Base-by-base conservation (phyloP, 768 basidiomycete species). In the Lepiota brunneoincarnata region DNA sequence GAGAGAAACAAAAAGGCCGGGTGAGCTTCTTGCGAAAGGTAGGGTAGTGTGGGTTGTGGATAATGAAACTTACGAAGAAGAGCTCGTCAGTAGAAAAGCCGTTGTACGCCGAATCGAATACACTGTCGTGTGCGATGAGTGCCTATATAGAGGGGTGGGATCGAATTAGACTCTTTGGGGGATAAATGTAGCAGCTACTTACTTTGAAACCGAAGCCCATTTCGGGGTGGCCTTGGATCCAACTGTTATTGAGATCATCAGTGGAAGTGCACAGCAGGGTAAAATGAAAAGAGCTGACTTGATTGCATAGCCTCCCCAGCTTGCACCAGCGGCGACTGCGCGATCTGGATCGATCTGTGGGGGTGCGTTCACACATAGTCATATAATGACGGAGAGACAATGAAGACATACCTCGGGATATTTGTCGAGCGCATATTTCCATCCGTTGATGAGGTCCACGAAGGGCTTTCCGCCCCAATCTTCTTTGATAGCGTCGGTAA, bases 141-240 rank as follows among this genome's bases (percentile, higher is more conserved):
- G 93, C 92, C 73, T 75, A 45, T 9, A 12, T 24, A 35, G 18
- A 15, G 36, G 10, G 38, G 15, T 11, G 31, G 51, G 17, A 55
- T 55, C 47, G 42, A 55, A 36, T 44, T 18, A 45, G 10, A 23
- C 24, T 28, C 6, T 20, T 47, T 47, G 17, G 15, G 10, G 11
- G 17, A 10, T 17, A 3, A 28, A 17, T 10, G 40, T 18, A 39
- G 17, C 37, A 9, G 39, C 34, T 12, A 55, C 56, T 38, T 51
- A 73, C 77, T 72, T 95, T 97, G 78, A 98, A 97, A 18, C 81
- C 80, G 65, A 93, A 93, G 2, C 80, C 86, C 58, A 77, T 91
- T 61, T 96, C 93, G 9, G 91, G 90, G 64, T 97, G 91, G 0
- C 93, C 92, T 71, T 96, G 91, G 50, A 97, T 94, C 92, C 92